Conservation (phyloP, 257 asterid genomes). For the Forsythia viridissima region DNA sequence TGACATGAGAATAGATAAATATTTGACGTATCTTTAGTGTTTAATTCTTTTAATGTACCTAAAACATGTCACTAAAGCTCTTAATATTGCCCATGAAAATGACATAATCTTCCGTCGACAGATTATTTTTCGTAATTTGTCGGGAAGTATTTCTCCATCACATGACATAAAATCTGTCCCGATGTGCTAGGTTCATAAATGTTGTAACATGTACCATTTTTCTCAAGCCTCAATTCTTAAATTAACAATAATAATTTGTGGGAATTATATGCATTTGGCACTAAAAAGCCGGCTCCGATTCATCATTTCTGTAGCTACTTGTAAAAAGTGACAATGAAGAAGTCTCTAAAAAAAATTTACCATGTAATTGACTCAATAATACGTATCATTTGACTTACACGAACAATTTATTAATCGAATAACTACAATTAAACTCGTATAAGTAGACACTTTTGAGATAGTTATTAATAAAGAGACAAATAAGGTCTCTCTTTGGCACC, state of each 20-base stretch:
- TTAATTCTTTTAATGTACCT: background rate
- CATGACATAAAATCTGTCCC: background rate
- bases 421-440: background rate
- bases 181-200: background rate
- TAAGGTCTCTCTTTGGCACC: no score
- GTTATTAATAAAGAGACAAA: no score
- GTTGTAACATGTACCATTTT: background rate
- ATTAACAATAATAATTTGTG: background rate
- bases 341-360: no score
- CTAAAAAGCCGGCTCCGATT: no score
- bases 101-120: background rate
- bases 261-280: background rate
- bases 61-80: background rate
- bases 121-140: no score
- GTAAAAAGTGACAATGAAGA: no score
- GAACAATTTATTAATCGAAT: background rate
- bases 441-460: background rate
- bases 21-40: background rate
- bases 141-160: background rate
- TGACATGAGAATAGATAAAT: background rate
- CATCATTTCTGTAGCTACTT: no score
- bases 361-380: no score
- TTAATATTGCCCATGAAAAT: background rate
- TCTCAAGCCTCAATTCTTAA: no score
- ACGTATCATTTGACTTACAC: no score